These are phyloP conservation scores for Clarireedia paspali DNA, from an alignment of 2,329 filamentous ascomycete species.

Conservation along the genomic window DNA sequence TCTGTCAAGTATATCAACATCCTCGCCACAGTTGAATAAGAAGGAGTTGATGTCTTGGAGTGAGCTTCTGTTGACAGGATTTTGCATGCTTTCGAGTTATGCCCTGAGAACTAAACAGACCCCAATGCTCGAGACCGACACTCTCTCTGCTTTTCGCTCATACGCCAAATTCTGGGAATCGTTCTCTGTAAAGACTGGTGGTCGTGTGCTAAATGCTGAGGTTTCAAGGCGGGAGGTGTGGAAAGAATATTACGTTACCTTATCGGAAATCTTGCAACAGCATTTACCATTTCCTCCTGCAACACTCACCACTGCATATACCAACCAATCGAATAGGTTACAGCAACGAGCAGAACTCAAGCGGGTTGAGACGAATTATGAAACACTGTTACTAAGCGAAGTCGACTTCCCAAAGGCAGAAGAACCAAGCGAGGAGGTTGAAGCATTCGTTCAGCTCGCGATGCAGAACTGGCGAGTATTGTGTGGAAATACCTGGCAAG, in stretches of 20 bases:
- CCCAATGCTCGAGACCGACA: conserved; percentile 43
- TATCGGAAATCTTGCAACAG: conserved; percentile 68
- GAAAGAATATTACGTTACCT: conserved; percentile 74
- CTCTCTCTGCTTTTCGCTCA: conserved; percentile 50
- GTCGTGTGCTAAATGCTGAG: conserved; percentile 50
- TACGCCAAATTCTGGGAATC: conserved; percentile 65
- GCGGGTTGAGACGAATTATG: conserved; percentile 70
- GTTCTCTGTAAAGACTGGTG: conserved; percentile 39
- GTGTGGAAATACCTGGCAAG: conserved; percentile 71
- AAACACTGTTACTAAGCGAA: conserved; percentile 68
- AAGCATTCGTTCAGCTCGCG: conserved; percentile 71
- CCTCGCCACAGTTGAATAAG: conserved; percentile 39
- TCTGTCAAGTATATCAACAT: conserved; percentile 45
- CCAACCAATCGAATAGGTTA: conserved; percentile 46
- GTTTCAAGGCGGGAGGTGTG: conserved; percentile 64
- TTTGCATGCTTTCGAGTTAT: conserved; percentile 61
- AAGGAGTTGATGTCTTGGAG: conserved; percentile 70
- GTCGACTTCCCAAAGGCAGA: conserved; percentile 79
- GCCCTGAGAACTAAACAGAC: conserved; percentile 45
- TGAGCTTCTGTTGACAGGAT: conserved; percentile 68
- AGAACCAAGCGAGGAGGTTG: conserved; percentile 69
- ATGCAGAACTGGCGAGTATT: conserved; percentile 81
- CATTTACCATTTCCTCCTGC: conserved; percentile 51
- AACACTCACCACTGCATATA: conserved; percentile 32
- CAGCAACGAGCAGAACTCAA: conserved; percentile 72